Evolutionary conservation across 2,329 filamentous ascomycete species (phyloP).

Genomic region (Lecanicillium sp.): DNA sequence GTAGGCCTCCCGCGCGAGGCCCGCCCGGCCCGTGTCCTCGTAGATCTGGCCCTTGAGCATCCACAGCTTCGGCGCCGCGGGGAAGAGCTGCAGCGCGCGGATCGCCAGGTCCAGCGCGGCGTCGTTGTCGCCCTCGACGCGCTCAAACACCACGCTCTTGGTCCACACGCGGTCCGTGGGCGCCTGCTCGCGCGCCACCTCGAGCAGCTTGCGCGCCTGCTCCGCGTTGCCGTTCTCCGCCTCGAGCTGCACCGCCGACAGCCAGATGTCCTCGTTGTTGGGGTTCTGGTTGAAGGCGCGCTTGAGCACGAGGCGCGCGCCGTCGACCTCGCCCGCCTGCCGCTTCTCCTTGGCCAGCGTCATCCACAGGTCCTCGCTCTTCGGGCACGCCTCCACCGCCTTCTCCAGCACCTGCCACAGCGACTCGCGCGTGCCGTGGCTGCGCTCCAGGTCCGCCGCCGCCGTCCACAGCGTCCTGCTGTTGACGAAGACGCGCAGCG

Average conservation of each 20-base stretch:
- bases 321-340: constrained; percentile 81
- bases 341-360: constrained; percentile 93
- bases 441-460: constrained; percentile 84
- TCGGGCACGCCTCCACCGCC: constrained; percentile 87
- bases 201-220: constrained; percentile 74
- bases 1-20: constrained; percentile 86
- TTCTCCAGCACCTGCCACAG: constrained; percentile 85
- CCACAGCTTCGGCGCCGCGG: constrained; percentile 81
- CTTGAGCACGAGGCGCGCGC: constrained; percentile 77
- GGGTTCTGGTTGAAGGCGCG: constrained; percentile 92
- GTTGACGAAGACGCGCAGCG: constrained; percentile 81
- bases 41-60: constrained; percentile 99
- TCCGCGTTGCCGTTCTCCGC: constrained; percentile 80
- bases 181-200: constrained; percentile 77
- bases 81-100: constrained; percentile 81
- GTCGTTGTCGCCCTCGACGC: constrained; percentile 73
- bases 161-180: constrained; percentile 96
- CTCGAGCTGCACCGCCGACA: constrained; percentile 92
- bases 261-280: constrained; percentile 97
- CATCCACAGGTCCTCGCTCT: constrained; percentile 90
- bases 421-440: constrained; percentile 76
- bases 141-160: constrained; percentile 90
- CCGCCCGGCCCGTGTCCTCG: constrained; percentile 70
- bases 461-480: constrained; percentile 86
- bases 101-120: constrained; percentile 81